A percentile compares a stretch with the other conserved stretches of the same genome.
Conservation (phyloP, 306 rosid species). For the Glycine tomentella region DNA sequence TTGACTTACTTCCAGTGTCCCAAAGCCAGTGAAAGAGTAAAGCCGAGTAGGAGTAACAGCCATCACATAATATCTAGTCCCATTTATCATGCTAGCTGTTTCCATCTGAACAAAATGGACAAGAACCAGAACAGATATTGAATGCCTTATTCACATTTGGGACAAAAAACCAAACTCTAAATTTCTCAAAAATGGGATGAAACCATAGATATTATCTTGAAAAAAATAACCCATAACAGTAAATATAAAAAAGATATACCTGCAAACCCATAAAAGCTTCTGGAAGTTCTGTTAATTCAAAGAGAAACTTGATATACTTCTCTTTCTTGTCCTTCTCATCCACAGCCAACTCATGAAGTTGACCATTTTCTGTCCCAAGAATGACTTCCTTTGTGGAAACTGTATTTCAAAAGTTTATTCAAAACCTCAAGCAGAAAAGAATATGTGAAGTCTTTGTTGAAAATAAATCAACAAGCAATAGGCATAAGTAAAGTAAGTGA, state of each 20-base stretch:
- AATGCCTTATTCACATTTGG: constrained; percentile 29
- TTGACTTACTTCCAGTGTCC: constrained; percentile 76
- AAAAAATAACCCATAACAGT: constrained; percentile 37
- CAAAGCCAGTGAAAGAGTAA: constrained; percentile 88
- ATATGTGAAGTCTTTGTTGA: constrained; percentile 10
- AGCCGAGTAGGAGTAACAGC: constrained; percentile 94
- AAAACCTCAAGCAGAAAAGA: constrained; percentile 41
- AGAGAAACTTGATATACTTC: constrained; percentile 78
- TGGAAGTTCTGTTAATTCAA: constrained; percentile 74
- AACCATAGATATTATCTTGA: constrained; percentile 28
- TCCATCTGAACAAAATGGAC: constrained; percentile 79
- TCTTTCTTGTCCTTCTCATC: constrained; percentile 98
- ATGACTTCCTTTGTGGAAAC: constrained; percentile 92
- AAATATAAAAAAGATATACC: constrained; percentile 51
- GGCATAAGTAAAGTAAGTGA: constrained; percentile 23
- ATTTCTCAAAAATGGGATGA: constrained; percentile 22
- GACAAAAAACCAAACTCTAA: background rate
- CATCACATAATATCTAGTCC: constrained; percentile 91
- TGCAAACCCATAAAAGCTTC: constrained; percentile 90
- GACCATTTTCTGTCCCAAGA: constrained; percentile 87
- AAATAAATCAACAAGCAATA: constrained; percentile 23
- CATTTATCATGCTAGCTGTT: constrained; percentile 73
- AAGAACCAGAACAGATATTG: constrained; percentile 43
- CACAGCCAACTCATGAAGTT: constrained; percentile 83
- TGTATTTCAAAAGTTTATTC: constrained; percentile 47